Base-by-base conservation (phyloP, 768 basidiomycete species). In the Coprinopsis strossmayeri region DNA sequence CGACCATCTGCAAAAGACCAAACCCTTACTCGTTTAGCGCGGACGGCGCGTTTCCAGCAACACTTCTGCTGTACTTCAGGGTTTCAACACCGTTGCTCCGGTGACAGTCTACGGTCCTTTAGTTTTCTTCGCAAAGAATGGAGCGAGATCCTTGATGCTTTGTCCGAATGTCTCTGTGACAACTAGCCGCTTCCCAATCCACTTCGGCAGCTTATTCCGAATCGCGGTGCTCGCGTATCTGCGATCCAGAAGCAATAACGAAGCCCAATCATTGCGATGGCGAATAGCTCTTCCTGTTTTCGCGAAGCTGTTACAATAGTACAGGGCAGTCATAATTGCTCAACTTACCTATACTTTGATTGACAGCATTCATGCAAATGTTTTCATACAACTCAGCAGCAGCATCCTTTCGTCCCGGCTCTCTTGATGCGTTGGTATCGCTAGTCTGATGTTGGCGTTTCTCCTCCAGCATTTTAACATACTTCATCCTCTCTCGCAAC, bases 291-390 rank as follows among this genome's bases (percentile, higher is more conserved):
- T 82, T 26, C 93, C 93, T 96, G 37, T 11, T 25, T 27, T 39
- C 46, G 23, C 35, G 34, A 34, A 49, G 35, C 10, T 10, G 10
- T 7, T 25, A 34, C 5, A 23, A n/a, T n/a, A n/a, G n/a, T n/a
- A n/a, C n/a, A n/a, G n/a, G n/a, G n/a, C n/a, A n/a, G n/a, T n/a
- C n/a, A n/a, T n/a, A n/a, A n/a, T n/a, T n/a, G n/a, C n/a, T n/a
- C 17, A 2, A 64, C 83, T 48, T 42, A 90, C 94, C 95, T 52
- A 99, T 96, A 48, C 89, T 91, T 63, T 99, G 95, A 65, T 99
- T 99, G 45, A 99, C 93, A 0, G 93, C 89, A 54, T 84, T 87
- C 85, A 89, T 90, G 57, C 88, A 90, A 77, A 90, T 78, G 57
- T 90, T 91, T 69, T 89, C 87, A 62, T 93, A 97, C 46, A 95